Evolutionary conservation across 768 basidiomycete species (phyloP), one percentile per base, ranked within the genome.

Genomic region (Rhodosporidiobolus odoratus): DNA sequence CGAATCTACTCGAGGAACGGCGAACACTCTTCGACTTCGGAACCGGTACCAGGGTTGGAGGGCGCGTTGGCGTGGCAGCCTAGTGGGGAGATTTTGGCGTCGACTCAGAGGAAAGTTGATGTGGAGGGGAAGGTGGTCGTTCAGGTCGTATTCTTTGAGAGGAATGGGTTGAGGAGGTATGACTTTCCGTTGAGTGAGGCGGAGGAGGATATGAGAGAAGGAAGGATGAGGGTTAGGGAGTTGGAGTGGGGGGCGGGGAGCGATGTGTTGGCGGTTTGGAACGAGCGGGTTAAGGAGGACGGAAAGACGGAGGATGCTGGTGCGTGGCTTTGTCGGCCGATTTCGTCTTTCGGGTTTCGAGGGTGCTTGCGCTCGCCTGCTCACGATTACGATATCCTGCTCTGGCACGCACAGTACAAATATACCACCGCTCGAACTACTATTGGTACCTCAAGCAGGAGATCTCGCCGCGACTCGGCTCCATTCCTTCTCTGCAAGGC

Each of bases 371-470:
- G 4, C n/a, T 34, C 9, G 17, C 43, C 13, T 6, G n/a, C 4
- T 13, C 5, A 41, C 3, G n/a, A 35, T 30, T 19, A 47, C 8
- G 19, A 2, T 4, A 6, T 15, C 45, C 23, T 64, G 32, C 50
- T 66, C 59, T 40, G 32, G n/a, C 62, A n/a, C 25, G 12, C 57
- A 48, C 78, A 88, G 91, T 98, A 25, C 96, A 99, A 81, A 81
- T 98, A 1, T 99, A 93, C 92, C 89, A 91, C 1, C 91, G 84
- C 12, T 87, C 90, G 38, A 99, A 99, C 78, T 98, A 96, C 79
- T 88, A 97, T 77, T 98, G 96, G 92, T 96, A 97, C 81, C 84
- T 97, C 68, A 97, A 97, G 80, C 92, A 95, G 78, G 91, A 94
- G 78, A 82, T 96, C 43, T 76, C 80, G 27, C 85, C 87, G 0